Evolutionary conservation across 2,329 filamentous ascomycete species (phyloP).

Genomic region (Diplodia corticola): DNA sequence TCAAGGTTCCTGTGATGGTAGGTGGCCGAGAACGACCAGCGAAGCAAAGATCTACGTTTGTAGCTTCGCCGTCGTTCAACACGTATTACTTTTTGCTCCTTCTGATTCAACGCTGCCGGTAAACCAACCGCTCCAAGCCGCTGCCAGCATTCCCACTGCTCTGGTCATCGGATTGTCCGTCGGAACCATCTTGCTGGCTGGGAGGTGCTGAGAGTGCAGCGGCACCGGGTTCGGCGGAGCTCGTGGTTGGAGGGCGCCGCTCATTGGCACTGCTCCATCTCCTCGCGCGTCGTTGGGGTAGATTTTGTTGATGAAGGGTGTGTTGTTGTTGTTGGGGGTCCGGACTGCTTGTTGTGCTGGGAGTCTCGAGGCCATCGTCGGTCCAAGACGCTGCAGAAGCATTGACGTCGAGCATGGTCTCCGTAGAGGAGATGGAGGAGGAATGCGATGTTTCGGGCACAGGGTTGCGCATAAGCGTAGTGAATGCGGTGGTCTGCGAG

Average conservation of each 20-base stretch:
- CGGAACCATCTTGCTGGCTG: neutral
- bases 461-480: conserved; percentile 16
- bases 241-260: neutral
- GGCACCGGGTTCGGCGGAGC: conserved; percentile 2
- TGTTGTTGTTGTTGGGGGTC: conserved; percentile 7
- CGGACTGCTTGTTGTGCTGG: neutral
- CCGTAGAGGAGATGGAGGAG: neutral
- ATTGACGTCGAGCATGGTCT: neutral
- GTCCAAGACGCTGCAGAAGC: conserved; percentile 14
- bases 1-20: neutral
- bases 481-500: conserved; percentile 26
- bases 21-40: neutral
- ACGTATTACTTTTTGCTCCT: neutral
- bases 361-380: conserved; percentile 4
- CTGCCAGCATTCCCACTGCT: neutral
- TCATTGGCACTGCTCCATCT: conserved; percentile 21
- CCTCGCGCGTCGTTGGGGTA: neutral
- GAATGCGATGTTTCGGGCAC: neutral
- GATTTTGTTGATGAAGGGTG: neutral
- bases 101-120: conserved; percentile 12
- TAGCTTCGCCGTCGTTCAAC: neutral
- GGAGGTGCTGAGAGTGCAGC: neutral
- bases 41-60: neutral
- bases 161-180: neutral
- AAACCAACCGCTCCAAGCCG: conserved; percentile 16